phyloP scores from a whole-genome alignment of 805 yeast genomes.

The Brettanomyces custersianus region DNA sequence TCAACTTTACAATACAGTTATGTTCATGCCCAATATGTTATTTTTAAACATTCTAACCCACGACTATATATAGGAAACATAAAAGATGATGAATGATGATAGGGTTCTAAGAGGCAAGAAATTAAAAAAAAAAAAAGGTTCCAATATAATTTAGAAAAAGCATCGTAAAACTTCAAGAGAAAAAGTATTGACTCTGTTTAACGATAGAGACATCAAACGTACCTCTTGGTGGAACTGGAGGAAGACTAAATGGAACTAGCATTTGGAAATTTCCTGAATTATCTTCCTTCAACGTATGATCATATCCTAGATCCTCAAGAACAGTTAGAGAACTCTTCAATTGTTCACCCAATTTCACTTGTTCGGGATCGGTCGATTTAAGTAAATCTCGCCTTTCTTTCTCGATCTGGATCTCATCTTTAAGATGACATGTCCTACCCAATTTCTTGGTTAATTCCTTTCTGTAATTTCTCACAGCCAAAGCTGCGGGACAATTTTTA shows the following conservation, averaged over 20 bases:
- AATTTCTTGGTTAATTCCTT: slow-evolving; percentile 36
- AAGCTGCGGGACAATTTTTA: slow-evolving; percentile 40
- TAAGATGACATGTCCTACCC: slow-evolving; percentile 49
- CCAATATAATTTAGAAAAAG: too few relatives aligned
- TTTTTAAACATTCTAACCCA: not conserved
- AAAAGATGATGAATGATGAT: not conserved
- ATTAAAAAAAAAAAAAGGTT: too few relatives aligned
- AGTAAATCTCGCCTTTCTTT: slow-evolving; percentile 48
- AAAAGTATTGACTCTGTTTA: slow-evolving; percentile 72
- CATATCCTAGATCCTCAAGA: slow-evolving; percentile 23
- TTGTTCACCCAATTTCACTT: slow-evolving; percentile 37
- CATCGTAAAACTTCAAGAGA: slow-evolving; percentile 24
- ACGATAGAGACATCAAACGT: slow-evolving; percentile 72
- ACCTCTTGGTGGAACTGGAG: slow-evolving; percentile 72
- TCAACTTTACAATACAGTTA: too few relatives aligned
- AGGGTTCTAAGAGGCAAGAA: not conserved
- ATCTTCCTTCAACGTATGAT: slow-evolving; percentile 11
- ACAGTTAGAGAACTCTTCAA: slow-evolving; percentile 69
- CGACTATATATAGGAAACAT: slow-evolving; percentile 1
- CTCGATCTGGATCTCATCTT: slow-evolving; percentile 71
- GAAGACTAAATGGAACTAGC: slow-evolving; percentile 61
- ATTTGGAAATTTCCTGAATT: slow-evolving; percentile 28
- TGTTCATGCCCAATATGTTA: too few relatives aligned
- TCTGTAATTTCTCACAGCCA: slow-evolving; percentile 40
- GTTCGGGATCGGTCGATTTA: slow-evolving; percentile 40